These are phyloP conservation scores for Sarcodon aspratus DNA, from an alignment of 768 basidiomycete species.

Conservation along the genomic window DNA sequence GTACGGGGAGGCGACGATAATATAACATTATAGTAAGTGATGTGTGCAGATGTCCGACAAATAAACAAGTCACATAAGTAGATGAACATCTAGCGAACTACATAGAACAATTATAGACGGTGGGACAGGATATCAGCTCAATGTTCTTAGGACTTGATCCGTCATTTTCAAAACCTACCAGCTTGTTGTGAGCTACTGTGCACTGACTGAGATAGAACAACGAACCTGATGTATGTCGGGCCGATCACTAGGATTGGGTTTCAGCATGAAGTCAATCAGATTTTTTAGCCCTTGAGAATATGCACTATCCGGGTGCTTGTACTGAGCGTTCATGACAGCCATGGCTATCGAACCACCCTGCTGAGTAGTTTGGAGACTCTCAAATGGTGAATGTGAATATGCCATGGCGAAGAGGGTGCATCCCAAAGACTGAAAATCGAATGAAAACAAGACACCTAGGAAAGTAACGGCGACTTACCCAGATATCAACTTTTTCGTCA, in stretches of 20 bases:
- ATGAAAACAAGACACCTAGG: background rate
- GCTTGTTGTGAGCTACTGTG: background rate
- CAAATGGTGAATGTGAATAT: slow-evolving; percentile 94
- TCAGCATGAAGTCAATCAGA: slow-evolving; percentile 79
- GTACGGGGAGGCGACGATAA: too few relatives aligned
- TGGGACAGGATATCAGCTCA: slow-evolving; percentile 21
- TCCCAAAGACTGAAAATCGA: slow-evolving; percentile 64
- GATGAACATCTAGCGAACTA: too few relatives aligned
- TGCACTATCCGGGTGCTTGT: slow-evolving; percentile 77
- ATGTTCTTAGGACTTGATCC: slow-evolving; percentile 47
- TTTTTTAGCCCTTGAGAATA: slow-evolving; percentile 78
- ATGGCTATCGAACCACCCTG: slow-evolving; percentile 97
- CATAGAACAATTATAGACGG: background rate
- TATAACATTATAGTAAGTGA: too few relatives aligned
- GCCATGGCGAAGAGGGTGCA: slow-evolving; percentile 93
- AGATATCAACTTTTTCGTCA: slow-evolving; percentile 95
- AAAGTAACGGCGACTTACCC: slow-evolving; percentile 45
- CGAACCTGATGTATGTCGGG: slow-evolving; percentile 79
- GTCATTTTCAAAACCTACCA: slow-evolving; percentile 56
- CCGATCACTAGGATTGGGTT: slow-evolving; percentile 69
- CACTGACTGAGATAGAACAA: background rate
- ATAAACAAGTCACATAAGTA: too few relatives aligned
- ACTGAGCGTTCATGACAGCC: slow-evolving; percentile 91
- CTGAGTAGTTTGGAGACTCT: slow-evolving; percentile 82
- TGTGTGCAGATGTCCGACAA: too few relatives aligned